Evolutionary conservation across 495 filamentous ascomycete genomes (phyloP).

Genomic region (Trypethelium eluteriae): DNA sequence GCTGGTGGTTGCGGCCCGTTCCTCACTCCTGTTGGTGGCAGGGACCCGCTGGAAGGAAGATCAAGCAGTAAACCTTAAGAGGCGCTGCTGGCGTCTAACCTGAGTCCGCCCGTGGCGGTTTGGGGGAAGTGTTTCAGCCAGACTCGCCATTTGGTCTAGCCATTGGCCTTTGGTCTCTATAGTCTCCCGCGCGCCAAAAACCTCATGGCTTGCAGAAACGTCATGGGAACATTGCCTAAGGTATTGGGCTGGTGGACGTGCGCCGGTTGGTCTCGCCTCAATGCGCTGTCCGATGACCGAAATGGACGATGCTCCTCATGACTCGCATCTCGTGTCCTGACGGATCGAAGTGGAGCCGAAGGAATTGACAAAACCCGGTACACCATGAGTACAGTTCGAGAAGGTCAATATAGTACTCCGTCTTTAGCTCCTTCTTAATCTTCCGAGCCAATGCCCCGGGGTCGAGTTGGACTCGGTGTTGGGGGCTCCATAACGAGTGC

Average conservation of each 20-base stretch:
- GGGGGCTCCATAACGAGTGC: too few species aligned
- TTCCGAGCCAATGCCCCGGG: background rate
- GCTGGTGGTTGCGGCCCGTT: conserved; percentile 8
- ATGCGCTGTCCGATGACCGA: background rate
- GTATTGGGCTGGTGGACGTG: background rate
- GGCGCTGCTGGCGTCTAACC: conserved; percentile 1
- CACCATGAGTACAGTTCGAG: background rate
- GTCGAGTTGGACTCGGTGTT: too few species aligned
- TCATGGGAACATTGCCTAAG: background rate
- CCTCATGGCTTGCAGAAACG: background rate
- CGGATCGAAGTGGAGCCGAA: conserved; percentile 6
- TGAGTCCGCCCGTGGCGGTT: background rate
- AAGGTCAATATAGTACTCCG: background rate
- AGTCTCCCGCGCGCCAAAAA: conserved; percentile 1
- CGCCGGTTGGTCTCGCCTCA: background rate
- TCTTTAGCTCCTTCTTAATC: background rate
- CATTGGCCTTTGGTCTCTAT: background rate
- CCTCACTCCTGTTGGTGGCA: conserved; percentile 7
- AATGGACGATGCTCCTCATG: background rate
- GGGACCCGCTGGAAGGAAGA: background rate
- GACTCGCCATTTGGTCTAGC: background rate
- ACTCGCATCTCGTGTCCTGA: background rate
- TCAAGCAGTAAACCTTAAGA: background rate
- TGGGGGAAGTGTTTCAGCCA: background rate
- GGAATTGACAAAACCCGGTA: background rate